Evolutionary conservation across 1,284 basidiomycete species (phyloP).

Genomic region (Farysia itapuensis): DNA sequence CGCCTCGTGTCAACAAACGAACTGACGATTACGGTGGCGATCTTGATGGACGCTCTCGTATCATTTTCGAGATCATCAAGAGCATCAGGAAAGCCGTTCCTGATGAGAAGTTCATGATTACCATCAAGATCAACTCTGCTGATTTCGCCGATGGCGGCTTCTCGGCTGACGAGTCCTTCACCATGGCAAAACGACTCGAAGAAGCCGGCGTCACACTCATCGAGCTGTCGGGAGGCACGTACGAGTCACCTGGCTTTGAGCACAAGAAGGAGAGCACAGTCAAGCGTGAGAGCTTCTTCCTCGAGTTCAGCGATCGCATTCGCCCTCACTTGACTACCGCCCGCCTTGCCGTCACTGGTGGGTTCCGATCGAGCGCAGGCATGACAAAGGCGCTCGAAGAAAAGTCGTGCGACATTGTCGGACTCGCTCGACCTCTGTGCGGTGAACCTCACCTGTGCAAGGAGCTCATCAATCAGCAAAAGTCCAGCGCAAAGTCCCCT

Average conservation of each 20-base stretch:
- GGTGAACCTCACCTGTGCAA: constrained; percentile 36
- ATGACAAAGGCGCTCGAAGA: constrained; percentile 64
- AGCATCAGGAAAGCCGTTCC: constrained; percentile 69
- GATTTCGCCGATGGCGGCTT: constrained; percentile 72
- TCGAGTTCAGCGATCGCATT: constrained; percentile 60
- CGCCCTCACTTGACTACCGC: constrained; percentile 38
- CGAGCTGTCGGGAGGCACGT: constrained; percentile 83
- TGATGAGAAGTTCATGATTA: constrained; percentile 69
- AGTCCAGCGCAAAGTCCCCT: constrained; percentile 14
- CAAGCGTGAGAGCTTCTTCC: constrained; percentile 64
- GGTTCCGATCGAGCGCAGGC: constrained; percentile 69
- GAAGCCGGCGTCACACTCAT: constrained; percentile 70
- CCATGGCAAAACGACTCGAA: constrained; percentile 64
- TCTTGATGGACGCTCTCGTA: constrained; percentile 56
- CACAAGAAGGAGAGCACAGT: constrained; percentile 42
- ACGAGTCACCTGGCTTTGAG: constrained; percentile 72
- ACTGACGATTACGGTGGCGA: constrained; percentile 67
- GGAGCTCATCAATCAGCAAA: constrained; percentile 19
- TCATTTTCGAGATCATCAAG: constrained; percentile 71
- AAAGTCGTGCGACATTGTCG: constrained; percentile 41
- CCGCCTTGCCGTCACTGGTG: constrained; percentile 78
- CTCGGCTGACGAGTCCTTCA: constrained; percentile 65
- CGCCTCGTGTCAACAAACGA: constrained; percentile 72
- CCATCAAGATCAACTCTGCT: constrained; percentile 79
- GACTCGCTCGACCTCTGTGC: constrained; percentile 27